These are phyloP conservation scores for Amylocarpus encephaloides DNA, from an alignment of 2,329 filamentous ascomycete genomes.

Conservation along the genomic window DNA sequence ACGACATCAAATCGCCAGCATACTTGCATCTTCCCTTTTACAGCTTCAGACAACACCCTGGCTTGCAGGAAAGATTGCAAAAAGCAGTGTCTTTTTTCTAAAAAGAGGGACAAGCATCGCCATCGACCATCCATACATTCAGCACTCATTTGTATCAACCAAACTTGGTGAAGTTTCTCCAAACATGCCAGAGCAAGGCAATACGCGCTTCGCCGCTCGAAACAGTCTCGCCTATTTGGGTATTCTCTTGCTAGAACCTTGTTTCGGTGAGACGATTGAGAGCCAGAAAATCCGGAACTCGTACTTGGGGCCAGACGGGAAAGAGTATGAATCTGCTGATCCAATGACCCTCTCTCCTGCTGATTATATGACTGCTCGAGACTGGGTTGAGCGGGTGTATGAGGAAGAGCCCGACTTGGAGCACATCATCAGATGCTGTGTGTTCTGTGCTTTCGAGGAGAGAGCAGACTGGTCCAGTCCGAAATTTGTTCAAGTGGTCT, in stretches of 20 bases:
- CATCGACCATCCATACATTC: constrained; percentile 19
- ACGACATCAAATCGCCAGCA: constrained; percentile 20
- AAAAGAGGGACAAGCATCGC: constrained; percentile 8
- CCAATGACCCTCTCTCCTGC: constrained; percentile 18
- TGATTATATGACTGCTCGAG: no score
- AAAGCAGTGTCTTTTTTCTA: constrained; percentile 23
- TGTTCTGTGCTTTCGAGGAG: constrained; percentile 18
- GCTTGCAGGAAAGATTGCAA: constrained; percentile 18
- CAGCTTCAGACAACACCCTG: constrained; percentile 25
- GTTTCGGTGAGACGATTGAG: constrained; percentile 23
- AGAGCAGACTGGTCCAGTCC: constrained; percentile 21
- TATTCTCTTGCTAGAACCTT: constrained; percentile 25
- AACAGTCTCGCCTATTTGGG: constrained; percentile 15
- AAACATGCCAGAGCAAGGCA: background rate
- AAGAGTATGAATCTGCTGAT: background rate
- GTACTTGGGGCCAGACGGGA: no score
- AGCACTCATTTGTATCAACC: constrained; percentile 9
- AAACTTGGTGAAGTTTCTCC: background rate
- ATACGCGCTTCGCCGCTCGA: constrained; percentile 6
- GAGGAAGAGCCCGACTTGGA: no score
- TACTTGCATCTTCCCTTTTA: constrained; percentile 21
- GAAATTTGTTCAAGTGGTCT: constrained; percentile 22
- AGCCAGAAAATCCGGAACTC: constrained; percentile 7
- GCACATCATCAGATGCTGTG: no score
- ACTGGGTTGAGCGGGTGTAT: no score